phyloP scores from a whole-genome alignment of 2,329 filamentous ascomycete species.

The Trichophyton schoenleinii region DNA sequence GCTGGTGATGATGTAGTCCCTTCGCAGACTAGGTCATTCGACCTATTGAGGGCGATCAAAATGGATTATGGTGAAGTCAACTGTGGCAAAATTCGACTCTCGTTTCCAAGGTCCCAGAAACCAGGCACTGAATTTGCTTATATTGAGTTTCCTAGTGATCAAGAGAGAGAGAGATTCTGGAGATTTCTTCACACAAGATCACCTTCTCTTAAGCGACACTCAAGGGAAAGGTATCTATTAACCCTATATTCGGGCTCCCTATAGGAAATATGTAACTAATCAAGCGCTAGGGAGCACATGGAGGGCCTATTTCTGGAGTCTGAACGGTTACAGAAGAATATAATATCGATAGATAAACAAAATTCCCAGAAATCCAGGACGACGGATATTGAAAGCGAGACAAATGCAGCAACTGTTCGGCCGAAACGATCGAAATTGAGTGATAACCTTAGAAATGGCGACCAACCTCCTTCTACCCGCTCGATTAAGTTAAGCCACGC shows the following conservation, averaged over 20 bases:
- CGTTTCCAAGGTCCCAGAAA: slow-evolving; percentile 16
- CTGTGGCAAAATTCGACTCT: slow-evolving; percentile 22
- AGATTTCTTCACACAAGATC: neutral
- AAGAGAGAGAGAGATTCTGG: slow-evolving; percentile 5
- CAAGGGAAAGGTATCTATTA: slow-evolving; percentile 4
- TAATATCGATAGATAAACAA: neutral
- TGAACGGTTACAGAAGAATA: neutral
- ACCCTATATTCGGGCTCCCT: neutral
- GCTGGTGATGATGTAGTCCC: neutral
- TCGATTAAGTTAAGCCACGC: neutral
- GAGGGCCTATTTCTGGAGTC: slow-evolving; percentile 20
- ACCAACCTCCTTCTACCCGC: neutral
- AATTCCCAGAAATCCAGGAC: neutral
- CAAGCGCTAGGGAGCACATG: slow-evolving; percentile 22
- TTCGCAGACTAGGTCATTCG: neutral
- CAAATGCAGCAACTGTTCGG: neutral
- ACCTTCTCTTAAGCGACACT: slow-evolving; percentile 1
- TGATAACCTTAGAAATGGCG: slow-evolving; percentile 6
- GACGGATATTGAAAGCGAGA: neutral
- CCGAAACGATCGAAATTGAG: slow-evolving; percentile 12
- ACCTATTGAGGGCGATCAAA: slow-evolving; percentile 16
- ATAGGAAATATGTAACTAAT: neutral
- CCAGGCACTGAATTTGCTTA: neutral
- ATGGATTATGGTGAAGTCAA: slow-evolving; percentile 14
- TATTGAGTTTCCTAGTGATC: slow-evolving; percentile 7